A percentile compares a stretch with the other conserved stretches of the same genome.
Evolutionary conservation across 1,139 yeast species (phyloP).

Genomic region (Protomyces inundatus): DNA sequence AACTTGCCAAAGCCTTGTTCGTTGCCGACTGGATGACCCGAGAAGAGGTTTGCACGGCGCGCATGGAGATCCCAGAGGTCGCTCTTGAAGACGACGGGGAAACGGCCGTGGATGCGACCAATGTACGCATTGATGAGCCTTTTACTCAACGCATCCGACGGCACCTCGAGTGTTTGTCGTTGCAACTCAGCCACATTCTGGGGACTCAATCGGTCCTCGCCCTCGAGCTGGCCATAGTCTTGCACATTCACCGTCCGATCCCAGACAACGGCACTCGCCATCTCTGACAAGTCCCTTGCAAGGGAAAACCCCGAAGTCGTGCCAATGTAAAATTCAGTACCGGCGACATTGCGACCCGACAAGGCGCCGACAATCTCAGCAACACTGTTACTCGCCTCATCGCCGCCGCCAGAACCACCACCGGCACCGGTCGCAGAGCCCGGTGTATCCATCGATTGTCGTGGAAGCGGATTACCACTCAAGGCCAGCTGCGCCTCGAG

Average conservation of each 20-base stretch:
- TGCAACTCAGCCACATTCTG: neutral
- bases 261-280: neutral
- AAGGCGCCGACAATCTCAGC: neutral
- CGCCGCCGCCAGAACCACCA: neutral
- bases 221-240: neutral
- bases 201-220: neutral
- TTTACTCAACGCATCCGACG: neutral
- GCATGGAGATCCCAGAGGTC: neutral
- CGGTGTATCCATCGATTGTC: neutral
- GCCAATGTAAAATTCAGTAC: neutral
- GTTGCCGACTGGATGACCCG: neutral
- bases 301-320: neutral
- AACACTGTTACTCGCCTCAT: neutral
- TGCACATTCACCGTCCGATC: neutral
- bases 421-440: neutral
- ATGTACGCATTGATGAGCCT: neutral
- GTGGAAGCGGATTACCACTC: neutral
- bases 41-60: neutral
- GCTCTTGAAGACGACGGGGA: neutral
- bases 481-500: neutral
- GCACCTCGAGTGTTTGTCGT: neutral
- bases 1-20: neutral
- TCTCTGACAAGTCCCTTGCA: neutral
- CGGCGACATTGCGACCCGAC: neutral
- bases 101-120: neutral